Percentiles rank a stretch among this genome's conserved stretches.
Conservation (phyloP, 495 filamentous ascomycete species). For the Daldinia bambusicola region DNA sequence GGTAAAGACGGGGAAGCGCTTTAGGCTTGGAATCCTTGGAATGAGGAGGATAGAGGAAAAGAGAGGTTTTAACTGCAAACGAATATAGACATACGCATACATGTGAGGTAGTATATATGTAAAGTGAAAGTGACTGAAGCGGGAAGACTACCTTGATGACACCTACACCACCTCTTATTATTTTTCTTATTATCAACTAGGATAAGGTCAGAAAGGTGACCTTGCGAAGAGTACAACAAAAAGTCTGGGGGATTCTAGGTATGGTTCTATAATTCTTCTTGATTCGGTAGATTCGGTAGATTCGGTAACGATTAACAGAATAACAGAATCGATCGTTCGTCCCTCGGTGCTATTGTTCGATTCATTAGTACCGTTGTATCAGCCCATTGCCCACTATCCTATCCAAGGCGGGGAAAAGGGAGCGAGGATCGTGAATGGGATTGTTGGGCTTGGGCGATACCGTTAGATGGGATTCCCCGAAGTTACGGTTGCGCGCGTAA, state of each 20-base stretch:
- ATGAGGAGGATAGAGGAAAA: not conserved
- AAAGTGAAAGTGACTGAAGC: conserved; percentile 1
- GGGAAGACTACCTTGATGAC: conserved; percentile 7
- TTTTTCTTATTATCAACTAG: not conserved
- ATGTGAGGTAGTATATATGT: not conserved
- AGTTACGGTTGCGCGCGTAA: conserved; percentile 19
- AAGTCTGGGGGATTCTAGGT: conserved; percentile 26
- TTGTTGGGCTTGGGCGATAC: conserved; percentile 19
- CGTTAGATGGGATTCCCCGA: conserved; percentile 39
- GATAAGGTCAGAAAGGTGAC: not conserved
- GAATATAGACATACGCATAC: not conserved
- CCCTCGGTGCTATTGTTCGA: conserved; percentile 39
- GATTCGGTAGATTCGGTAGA: conserved; percentile 22
- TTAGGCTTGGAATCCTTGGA: conserved; percentile 8
- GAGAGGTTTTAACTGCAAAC: conserved; percentile 2
- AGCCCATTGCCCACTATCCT: conserved; percentile 35
- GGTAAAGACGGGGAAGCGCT: conserved; percentile 3
- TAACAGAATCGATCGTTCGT: conserved; percentile 34
- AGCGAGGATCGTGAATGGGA: conserved; percentile 32
- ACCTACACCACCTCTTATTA: not conserved
- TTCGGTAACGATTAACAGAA: too few species aligned
- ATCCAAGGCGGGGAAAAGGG: conserved; percentile 23
- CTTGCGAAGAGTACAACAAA: not conserved
- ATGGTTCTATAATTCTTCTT: conserved; percentile 38
- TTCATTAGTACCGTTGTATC: conserved; percentile 19